Evolutionary conservation across 2,329 filamentous ascomycete genomes (phyloP).

Genomic region (Hypoxylon sp.): DNA sequence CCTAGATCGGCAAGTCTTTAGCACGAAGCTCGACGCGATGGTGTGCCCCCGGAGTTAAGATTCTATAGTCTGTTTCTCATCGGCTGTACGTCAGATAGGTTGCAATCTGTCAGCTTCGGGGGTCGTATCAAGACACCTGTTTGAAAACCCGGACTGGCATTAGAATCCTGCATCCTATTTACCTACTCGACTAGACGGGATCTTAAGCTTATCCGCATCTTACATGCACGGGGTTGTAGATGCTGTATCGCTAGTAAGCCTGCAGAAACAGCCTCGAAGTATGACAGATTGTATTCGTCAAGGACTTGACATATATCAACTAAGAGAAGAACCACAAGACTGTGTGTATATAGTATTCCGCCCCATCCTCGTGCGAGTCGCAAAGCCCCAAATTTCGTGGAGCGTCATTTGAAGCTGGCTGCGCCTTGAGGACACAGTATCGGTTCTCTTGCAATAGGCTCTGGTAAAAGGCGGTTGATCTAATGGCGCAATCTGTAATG

Average conservation of each 20-base stretch:
- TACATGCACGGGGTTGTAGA: constrained; percentile 16
- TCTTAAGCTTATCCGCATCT: constrained; percentile 26
- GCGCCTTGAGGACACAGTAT: constrained; percentile 21
- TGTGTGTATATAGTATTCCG: background rate
- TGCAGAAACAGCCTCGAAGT: constrained; percentile 1
- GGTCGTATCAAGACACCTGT: constrained; percentile 29
- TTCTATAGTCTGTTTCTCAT: constrained; percentile 23
- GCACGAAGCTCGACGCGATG: constrained; percentile 20
- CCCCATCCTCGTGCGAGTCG: constrained; percentile 5
- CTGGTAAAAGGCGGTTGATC: constrained; percentile 7
- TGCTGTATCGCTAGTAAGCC: constrained; percentile 6
- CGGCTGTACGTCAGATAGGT: constrained; percentile 27
- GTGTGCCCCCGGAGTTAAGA: constrained; percentile 27
- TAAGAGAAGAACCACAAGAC: background rate
- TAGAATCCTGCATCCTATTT: constrained; percentile 36
- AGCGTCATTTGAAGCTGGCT: constrained; percentile 5
- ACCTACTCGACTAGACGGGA: constrained; percentile 8
- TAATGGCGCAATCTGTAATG: constrained; percentile 21
- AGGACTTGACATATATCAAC: too few relatives aligned
- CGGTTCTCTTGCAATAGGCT: constrained; percentile 10
- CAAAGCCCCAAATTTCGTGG: constrained; percentile 15
- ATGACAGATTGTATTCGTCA: constrained; percentile 12
- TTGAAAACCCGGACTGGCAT: constrained; percentile 27
- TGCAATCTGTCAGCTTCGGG: constrained; percentile 30
- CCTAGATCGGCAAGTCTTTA: constrained; percentile 28